Percentiles rank a stretch among this genome's conserved stretches.
phyloP scores from a whole-genome alignment of 345 rosid genomes.

The Angophora floribunda region DNA sequence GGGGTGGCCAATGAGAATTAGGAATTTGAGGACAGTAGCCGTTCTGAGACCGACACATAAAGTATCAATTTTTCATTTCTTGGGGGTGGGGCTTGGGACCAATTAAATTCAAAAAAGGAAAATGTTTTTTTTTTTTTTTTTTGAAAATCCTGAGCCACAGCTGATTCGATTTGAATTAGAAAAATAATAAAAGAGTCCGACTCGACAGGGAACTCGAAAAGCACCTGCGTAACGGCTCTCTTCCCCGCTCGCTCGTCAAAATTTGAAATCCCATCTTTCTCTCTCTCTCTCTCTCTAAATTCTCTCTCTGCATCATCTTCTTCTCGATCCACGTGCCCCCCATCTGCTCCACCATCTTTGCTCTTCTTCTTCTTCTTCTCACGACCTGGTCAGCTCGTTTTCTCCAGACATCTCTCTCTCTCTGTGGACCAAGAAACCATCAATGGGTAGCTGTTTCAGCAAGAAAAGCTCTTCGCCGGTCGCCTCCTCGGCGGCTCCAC shows the following conservation, averaged over 20 bases:
- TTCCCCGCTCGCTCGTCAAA: neutral
- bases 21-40: neutral
- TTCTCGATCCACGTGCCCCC: neutral
- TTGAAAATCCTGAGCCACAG: neutral
- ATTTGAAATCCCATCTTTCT: neutral
- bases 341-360: neutral
- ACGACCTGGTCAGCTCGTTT: neutral
- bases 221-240: neutral
- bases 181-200: neutral
- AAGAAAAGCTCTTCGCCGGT: conserved; percentile 25
- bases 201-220: neutral
- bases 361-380: neutral
- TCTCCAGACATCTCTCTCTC: neutral
- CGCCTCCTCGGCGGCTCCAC: neutral
- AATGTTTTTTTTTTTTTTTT: neutral
- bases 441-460: conserved; percentile 71
- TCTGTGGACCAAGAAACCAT: neutral
- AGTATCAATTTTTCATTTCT: neutral
- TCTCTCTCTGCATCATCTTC: neutral
- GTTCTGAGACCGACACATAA: neutral
- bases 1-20: neutral
- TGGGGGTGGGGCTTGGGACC: neutral
- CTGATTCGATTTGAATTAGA: neutral
- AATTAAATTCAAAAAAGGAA: neutral
- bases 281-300: neutral